These are phyloP conservation scores for Ichthyophthirius multifiliis DNA, from an alignment of 169 alveolate genomes.

Conservation along the genomic window DNA sequence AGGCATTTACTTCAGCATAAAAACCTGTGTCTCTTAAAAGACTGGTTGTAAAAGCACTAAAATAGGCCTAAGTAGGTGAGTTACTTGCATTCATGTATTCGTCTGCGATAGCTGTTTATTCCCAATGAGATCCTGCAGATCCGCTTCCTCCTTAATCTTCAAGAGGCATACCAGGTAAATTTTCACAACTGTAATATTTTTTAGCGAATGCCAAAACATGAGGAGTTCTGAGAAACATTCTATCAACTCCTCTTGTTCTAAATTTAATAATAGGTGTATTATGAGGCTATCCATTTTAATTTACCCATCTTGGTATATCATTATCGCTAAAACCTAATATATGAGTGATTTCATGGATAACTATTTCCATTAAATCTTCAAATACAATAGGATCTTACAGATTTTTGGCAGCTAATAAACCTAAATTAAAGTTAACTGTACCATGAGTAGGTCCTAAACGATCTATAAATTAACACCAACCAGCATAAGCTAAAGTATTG, in stretches of 20 bases:
- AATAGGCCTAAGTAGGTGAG: background rate
- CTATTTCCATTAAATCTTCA: background rate
- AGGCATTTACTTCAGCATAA: background rate
- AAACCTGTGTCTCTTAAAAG: slow-evolving; percentile 4
- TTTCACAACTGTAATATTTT: slow-evolving; percentile 38
- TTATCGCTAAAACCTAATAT: background rate
- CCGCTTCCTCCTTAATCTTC: slow-evolving; percentile 57
- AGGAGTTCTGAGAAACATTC: slow-evolving; percentile 22
- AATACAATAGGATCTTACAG: background rate
- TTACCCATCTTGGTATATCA: background rate
- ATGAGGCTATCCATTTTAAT: background rate
- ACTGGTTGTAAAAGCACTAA: background rate
- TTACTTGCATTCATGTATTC: slow-evolving; percentile 57
- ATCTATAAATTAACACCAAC: background rate
- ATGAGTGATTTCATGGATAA: slow-evolving; percentile 9
- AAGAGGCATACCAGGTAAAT: slow-evolving; percentile 40
- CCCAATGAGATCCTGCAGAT: slow-evolving; percentile 65
- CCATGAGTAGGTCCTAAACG: slow-evolving; percentile 5
- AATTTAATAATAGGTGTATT: background rate
- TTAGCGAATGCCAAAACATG: slow-evolving; percentile 37
- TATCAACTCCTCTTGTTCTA: background rate
- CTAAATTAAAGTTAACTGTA: background rate
- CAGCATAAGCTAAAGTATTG: background rate
- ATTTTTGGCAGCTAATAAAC: background rate
- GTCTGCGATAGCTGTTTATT: slow-evolving; percentile 33